Base-by-base conservation (phyloP, 805 yeast species). In the Hemisphaericaspora nanyangensis region DNA sequence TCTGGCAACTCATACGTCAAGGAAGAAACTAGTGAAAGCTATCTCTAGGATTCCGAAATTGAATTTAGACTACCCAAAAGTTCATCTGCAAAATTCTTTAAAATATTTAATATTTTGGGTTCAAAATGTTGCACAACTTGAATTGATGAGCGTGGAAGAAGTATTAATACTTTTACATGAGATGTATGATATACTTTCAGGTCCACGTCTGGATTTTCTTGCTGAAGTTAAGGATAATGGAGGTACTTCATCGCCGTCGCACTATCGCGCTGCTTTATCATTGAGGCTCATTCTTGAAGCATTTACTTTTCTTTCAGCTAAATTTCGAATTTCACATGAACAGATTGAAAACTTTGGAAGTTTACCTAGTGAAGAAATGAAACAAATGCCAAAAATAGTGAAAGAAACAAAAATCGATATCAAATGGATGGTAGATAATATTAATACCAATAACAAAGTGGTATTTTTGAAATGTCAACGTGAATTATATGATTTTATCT, bases 21-120 rank as follows among this genome's bases (percentile, higher is more conserved):
- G 49, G 60, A 70, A 51, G 65, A 73, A 56, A 60, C 80, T 51
- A 45, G 68, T 55, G 42, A 55, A 44, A 16, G 52, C 56, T 33
- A 48, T 46, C 34, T 56, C 38, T 32, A 61, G 42, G 37, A 43
- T 44, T 10, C 49, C 45, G 33, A 47, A 28, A 8, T 19, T 56
- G 11, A 46, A 49, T 15, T 3, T 18, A n/a, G 3, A 12, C 11
- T 22, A 22, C 5, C 26, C 11, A 5, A 13, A 6, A 18, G 46
- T 15, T 25, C 31, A 6, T 15, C 20, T 26, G 31, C 29, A 7
- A 22, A 24, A 13, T n/a, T 13, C 15, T 5, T n/a, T 26, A 28
- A 5, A 17, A 26, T 17, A 17, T 13, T 10, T 34, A 28, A 17
- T 27, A 15, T 34, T 18, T 17, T 26, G 18, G 12, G 24, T n/a